Conservation (phyloP, 2,329 filamentous ascomycete genomes). For the Diaporthe sp. region DNA sequence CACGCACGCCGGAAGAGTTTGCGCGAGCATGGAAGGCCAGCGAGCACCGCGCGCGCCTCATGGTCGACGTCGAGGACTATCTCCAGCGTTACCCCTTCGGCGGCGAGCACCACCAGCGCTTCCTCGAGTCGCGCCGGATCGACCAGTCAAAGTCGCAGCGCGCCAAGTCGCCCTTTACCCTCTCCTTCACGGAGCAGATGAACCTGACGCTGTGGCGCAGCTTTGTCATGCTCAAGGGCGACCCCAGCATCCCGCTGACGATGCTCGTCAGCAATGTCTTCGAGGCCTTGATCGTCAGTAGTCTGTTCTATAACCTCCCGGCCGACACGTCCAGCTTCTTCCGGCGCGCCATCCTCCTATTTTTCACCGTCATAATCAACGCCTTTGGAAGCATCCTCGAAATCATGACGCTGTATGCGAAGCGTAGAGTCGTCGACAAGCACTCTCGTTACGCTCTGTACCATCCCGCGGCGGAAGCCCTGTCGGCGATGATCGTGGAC, state of each 20-base stretch:
- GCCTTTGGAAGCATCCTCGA: conserved; percentile 84
- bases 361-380: conserved; percentile 90
- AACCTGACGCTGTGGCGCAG: conserved; percentile 85
- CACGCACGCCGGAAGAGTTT: conserved; percentile 74
- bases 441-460: conserved; percentile 89
- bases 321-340: conserved; percentile 80
- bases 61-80: conserved; percentile 69
- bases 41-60: conserved; percentile 63
- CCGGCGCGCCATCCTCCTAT: conserved; percentile 82
- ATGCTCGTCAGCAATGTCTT: conserved; percentile 80
- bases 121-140: conserved; percentile 65
- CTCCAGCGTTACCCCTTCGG: conserved; percentile 66
- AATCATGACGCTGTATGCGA: conserved; percentile 88
- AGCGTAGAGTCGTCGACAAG: conserved; percentile 93
- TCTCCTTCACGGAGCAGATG: conserved; percentile 83
- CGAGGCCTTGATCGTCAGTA: conserved; percentile 83
- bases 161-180: conserved; percentile 82
- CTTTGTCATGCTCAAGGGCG: conserved; percentile 81
- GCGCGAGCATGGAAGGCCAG: conserved; percentile 71
- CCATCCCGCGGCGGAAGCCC: conserved; percentile 88
- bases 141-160: conserved; percentile 73
- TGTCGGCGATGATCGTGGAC: conserved; percentile 88
- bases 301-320: conserved; percentile 84
- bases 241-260: conserved; percentile 80
- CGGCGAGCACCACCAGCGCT: conserved; percentile 69